Percentiles rank a stretch among this genome's conserved stretches.
These are phyloP conservation scores for Nicotiana otophora DNA, from an alignment of 257 asterid genomes.

Conservation along the genomic window DNA sequence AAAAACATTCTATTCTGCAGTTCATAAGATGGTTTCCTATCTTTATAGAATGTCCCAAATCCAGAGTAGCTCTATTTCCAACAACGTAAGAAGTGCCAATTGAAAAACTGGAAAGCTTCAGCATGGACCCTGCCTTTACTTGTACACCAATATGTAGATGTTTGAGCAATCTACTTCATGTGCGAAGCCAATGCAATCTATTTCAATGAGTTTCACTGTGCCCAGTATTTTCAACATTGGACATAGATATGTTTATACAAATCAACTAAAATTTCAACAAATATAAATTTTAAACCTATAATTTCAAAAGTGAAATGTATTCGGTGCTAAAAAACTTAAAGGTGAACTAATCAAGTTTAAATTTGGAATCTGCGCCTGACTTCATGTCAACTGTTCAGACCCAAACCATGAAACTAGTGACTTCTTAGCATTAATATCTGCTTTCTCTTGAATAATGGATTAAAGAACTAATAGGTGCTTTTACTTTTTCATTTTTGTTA, in stretches of 20 bases:
- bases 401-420: neutral
- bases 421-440: neutral
- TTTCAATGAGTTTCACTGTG: no score
- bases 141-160: neutral
- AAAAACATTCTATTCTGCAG: neutral
- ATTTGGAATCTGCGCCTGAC: no score
- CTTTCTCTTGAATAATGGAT: neutral
- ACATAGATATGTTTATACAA: no score
- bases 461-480: neutral
- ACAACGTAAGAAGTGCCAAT: neutral
- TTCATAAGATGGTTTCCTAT: neutral
- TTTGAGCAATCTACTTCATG: neutral
- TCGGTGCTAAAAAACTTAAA: no score
- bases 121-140: neutral
- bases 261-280: no score
- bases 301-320: no score
- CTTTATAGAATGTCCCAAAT: neutral
- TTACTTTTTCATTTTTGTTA: neutral
- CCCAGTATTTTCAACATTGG: no score
- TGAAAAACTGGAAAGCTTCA: no score
- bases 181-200: no score
- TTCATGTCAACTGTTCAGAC: no score
- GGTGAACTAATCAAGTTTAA: no score
- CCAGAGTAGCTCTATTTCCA: neutral
- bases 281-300: no score